Percentiles rank a stretch among this genome's conserved stretches.
Evolutionary conservation across 2,329 filamentous ascomycete species (phyloP).

Genomic region (Alternaria arborescens): DNA sequence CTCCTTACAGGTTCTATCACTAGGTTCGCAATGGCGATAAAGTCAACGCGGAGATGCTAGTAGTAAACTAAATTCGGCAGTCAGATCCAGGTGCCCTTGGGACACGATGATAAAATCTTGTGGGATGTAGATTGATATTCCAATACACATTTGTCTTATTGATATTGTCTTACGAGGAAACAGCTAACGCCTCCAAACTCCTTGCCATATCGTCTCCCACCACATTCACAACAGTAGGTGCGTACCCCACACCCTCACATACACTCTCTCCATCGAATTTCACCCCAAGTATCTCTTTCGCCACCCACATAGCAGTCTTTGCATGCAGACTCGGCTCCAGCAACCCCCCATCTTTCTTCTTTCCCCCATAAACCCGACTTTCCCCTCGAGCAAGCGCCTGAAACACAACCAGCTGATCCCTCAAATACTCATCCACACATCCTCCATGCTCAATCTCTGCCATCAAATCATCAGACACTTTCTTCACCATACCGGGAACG

Average conservation of each 20-base stretch:
- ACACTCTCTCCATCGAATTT: constrained; percentile 48
- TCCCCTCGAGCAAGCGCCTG: constrained; percentile 62
- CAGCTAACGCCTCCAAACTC: no score
- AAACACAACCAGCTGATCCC: constrained; percentile 68
- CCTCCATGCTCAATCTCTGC: constrained; percentile 57
- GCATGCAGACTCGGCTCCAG: constrained; percentile 55
- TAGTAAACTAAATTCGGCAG: rapidly evolving
- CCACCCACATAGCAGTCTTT: constrained; percentile 58
- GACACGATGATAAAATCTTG: no score
- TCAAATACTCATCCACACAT: constrained; percentile 63
- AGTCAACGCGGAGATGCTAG: no score
- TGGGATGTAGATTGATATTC: no score
- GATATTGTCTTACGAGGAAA: not conserved
- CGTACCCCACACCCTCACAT: constrained; percentile 50
- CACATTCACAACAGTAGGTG: not conserved
- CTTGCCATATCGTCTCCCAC: not conserved
- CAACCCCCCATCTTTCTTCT: constrained; percentile 24
- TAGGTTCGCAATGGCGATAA: no score
- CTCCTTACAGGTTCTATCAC: no score
- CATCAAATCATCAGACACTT: constrained; percentile 56
- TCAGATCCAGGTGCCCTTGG: no score
- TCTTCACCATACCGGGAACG: constrained; percentile 51
- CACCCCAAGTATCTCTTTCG: constrained; percentile 49
- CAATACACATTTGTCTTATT: no score
- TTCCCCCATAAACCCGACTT: constrained; percentile 47